Evolutionary conservation across 805 yeast species (phyloP).

Genomic region (Zygoascus bituminiphila): DNA sequence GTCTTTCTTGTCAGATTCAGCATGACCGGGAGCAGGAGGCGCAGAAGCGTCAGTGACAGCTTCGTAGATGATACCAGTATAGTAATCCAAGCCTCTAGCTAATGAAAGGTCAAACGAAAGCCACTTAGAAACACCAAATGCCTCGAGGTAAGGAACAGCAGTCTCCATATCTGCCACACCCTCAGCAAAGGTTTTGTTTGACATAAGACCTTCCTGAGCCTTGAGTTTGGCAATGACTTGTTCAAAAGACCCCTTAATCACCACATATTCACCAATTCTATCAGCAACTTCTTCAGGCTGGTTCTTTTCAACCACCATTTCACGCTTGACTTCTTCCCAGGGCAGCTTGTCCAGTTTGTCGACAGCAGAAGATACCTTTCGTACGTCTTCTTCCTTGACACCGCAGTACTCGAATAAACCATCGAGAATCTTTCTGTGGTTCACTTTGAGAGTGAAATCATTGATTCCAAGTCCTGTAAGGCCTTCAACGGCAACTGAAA

Average conservation of each 20-base stretch:
- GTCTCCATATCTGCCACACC: slow-evolving; percentile 77
- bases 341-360: slow-evolving; percentile 94
- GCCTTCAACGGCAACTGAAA: slow-evolving; percentile 78
- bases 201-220: slow-evolving; percentile 47
- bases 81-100: slow-evolving; percentile 96
- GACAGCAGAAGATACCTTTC: slow-evolving; percentile 90
- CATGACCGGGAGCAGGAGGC: slow-evolving; percentile 50
- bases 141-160: slow-evolving; percentile 70
- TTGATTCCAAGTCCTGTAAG: slow-evolving; percentile 71
- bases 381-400: slow-evolving; percentile 85
- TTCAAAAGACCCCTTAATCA: slow-evolving; percentile 54
- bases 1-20: slow-evolving; percentile 19
- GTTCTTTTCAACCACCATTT: slow-evolving; percentile 84
- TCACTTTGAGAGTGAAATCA: slow-evolving; percentile 85
- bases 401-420: slow-evolving; percentile 95
- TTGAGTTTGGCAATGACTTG: slow-evolving; percentile 44
- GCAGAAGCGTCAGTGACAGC: slow-evolving; percentile 94
- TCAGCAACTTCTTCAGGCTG: slow-evolving; percentile 91
- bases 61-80: slow-evolving; percentile 94
- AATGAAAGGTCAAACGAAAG: slow-evolving; percentile 86
- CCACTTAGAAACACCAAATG: slow-evolving; percentile 53
- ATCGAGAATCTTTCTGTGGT: slow-evolving; percentile 92
- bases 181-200: slow-evolving; percentile 63
- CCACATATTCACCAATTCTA: slow-evolving; percentile 84
- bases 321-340: slow-evolving; percentile 89